phyloP scores from a whole-genome alignment of 305 asterid species.

The Nicotiana rustica region DNA sequence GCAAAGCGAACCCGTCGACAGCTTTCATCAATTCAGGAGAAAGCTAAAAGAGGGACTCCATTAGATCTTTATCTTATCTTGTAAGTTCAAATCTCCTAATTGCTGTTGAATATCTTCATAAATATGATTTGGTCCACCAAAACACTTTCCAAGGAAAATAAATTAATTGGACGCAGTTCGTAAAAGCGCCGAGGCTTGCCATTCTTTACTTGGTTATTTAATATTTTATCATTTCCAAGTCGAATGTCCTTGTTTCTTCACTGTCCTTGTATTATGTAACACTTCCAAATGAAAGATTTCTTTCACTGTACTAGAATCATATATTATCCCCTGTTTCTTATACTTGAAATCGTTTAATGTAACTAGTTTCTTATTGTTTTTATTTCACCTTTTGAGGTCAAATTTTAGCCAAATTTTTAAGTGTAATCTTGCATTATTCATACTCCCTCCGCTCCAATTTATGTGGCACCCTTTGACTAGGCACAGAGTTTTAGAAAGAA shows the following conservation, averaged over 20 bases:
- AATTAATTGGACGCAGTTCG: not conserved
- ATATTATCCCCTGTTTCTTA: slow-evolving; percentile 19
- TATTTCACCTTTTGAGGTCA: not conserved
- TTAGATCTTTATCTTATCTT: slow-evolving; percentile 83
- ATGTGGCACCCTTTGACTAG: no score
- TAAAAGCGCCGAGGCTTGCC: not conserved
- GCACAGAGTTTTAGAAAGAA: no score
- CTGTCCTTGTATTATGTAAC: not conserved
- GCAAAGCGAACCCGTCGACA: slow-evolving; percentile 68
- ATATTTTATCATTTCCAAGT: slow-evolving; percentile 15
- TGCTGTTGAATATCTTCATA: not conserved
- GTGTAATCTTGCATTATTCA: slow-evolving; percentile 10
- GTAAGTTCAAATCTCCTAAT: slow-evolving; percentile 58
- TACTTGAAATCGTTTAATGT: not conserved
- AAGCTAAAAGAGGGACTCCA: slow-evolving; percentile 62
- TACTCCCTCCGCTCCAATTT: not conserved
- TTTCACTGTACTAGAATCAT: not conserved
- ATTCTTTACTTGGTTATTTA: not conserved
- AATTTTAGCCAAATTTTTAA: not conserved
- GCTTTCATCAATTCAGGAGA: slow-evolving; percentile 70
- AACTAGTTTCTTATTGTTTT: not conserved
- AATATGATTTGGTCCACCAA: not conserved
- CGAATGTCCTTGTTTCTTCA: slow-evolving; percentile 5
- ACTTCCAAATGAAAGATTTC: not conserved
- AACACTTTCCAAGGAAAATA: not conserved